Conservation (phyloP, 2,329 filamentous ascomycete species). For the Laburnicola sp. region DNA sequence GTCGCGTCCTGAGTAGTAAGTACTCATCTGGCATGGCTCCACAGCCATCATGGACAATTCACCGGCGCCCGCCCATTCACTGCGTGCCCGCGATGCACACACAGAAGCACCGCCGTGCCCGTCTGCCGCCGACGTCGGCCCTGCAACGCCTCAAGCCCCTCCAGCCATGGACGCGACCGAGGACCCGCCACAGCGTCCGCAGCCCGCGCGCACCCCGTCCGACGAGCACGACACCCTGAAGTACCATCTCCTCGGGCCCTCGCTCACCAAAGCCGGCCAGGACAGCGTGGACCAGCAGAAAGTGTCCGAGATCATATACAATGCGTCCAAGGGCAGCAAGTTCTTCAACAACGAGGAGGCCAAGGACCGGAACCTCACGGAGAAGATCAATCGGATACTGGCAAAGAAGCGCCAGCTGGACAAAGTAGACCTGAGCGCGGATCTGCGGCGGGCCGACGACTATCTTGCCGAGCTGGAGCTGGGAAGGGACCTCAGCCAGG, state of each 20-base stretch:
- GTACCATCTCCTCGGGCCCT: slow-evolving; percentile 86
- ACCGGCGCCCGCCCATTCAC: slow-evolving; percentile 10
- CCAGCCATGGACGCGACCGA: background rate
- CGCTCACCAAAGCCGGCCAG: slow-evolving; percentile 90
- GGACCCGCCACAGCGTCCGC: slow-evolving; percentile 17
- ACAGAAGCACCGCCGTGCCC: slow-evolving; percentile 4
- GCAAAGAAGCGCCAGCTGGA: slow-evolving; percentile 75
- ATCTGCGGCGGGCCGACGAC: slow-evolving; percentile 77
- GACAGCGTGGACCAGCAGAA: slow-evolving; percentile 91
- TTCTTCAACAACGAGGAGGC: slow-evolving; percentile 91
- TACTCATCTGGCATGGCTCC: slow-evolving; percentile 20
- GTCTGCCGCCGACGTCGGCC: slow-evolving; percentile 3
- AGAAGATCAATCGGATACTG: slow-evolving; percentile 81
- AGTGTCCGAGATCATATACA: slow-evolving; percentile 95
- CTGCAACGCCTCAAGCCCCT: background rate
- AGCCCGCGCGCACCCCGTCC: slow-evolving; percentile 20
- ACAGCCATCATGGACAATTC: slow-evolving; percentile 29
- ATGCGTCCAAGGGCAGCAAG: slow-evolving; percentile 93
- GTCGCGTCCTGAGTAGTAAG: slow-evolving; percentile 15
- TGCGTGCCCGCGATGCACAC: slow-evolving; percentile 17
- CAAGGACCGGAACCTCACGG: slow-evolving; percentile 78
- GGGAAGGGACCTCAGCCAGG: slow-evolving; percentile 77
- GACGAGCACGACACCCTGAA: slow-evolving; percentile 70
- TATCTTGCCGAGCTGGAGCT: slow-evolving; percentile 79
- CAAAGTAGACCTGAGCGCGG: slow-evolving; percentile 70